Evolutionary conservation across 2,329 filamentous ascomycete genomes (phyloP).

Genomic region (Thielaviopsis euricoi): DNA sequence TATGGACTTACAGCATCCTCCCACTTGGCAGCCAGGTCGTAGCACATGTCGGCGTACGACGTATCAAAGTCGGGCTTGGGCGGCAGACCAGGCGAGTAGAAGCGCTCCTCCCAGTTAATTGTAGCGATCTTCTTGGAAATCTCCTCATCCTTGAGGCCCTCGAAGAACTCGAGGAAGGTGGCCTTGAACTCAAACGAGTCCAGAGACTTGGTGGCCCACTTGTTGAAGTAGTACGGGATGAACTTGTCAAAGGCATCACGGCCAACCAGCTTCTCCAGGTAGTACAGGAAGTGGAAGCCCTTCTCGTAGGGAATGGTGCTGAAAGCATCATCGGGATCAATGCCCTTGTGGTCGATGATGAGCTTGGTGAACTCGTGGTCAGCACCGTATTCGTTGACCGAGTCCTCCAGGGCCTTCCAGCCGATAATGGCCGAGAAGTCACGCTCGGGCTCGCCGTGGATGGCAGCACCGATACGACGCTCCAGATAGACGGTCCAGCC

Average conservation of each 20-base stretch:
- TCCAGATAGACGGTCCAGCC: slow-evolving; percentile 96
- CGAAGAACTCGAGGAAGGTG: slow-evolving; percentile 75
- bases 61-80: slow-evolving; percentile 87
- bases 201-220: slow-evolving; percentile 70
- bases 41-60: slow-evolving; percentile 69
- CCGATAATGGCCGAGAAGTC: slow-evolving; percentile 94
- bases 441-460: slow-evolving; percentile 72
- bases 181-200: slow-evolving; percentile 91
- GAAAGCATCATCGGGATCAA: slow-evolving; percentile 93
- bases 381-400: slow-evolving; percentile 59
- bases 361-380: slow-evolving; percentile 91
- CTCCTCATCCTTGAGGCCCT: slow-evolving; percentile 42
- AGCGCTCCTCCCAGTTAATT: slow-evolving; percentile 81
- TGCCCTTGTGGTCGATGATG: slow-evolving; percentile 69
- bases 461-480: slow-evolving; percentile 57
- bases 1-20: slow-evolving; percentile 36
- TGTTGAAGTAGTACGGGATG: slow-evolving; percentile 86
- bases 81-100: slow-evolving; percentile 77
- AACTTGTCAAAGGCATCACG: slow-evolving; percentile 85
- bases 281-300: slow-evolving; percentile 85
- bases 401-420: slow-evolving; percentile 77
- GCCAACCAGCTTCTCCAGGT: slow-evolving; percentile 72
- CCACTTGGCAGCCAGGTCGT: slow-evolving; percentile 71
- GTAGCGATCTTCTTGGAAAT: slow-evolving; percentile 47
- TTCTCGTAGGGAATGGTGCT: slow-evolving; percentile 90